Evolutionary conservation across 2,329 filamentous ascomycete genomes (phyloP).

Genomic region (Microcyclospora tardicrescens): DNA sequence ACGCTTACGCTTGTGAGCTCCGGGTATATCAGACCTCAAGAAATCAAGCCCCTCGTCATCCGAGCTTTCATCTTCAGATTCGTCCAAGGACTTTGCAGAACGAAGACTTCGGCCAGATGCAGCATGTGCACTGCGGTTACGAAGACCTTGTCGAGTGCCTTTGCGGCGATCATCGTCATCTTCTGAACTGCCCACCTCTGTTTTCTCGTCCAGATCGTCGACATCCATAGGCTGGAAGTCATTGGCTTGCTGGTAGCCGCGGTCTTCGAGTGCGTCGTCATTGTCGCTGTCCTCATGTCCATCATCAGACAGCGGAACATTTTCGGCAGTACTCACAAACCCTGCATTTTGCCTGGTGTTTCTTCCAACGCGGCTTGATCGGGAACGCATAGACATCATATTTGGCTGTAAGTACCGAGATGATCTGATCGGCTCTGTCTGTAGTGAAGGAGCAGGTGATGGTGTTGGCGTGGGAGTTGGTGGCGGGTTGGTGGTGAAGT

Average conservation of each 20-base stretch:
- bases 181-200: constrained; percentile 9
- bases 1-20: constrained; percentile 27
- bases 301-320: constrained; percentile 12
- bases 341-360: constrained; percentile 5
- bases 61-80: constrained; percentile 18
- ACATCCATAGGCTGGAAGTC: constrained; percentile 10
- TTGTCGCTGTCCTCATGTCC: constrained; percentile 8
- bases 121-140: constrained; percentile 5
- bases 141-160: constrained; percentile 7
- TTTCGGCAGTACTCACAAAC: constrained; percentile 19
- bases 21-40: constrained; percentile 30
- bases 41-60: constrained; percentile 9
- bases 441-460: constrained; percentile 1
- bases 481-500: constrained; percentile 20
- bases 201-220: constrained; percentile 11
- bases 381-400: constrained; percentile 9
- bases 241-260: constrained; percentile 12
- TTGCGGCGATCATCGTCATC: constrained; percentile 6
- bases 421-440: not conserved
- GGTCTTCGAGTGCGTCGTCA: constrained; percentile 5
- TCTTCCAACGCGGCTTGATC: constrained; percentile 12
- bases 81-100: no score
- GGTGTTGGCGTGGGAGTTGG: constrained; percentile 3
- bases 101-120: constrained; percentile 3
- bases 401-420: not conserved